Evolutionary conservation across 73 alveolate species (phyloP), one percentile per base, ranked within the genome.

Genomic region (Breviolum minutum): DNA sequence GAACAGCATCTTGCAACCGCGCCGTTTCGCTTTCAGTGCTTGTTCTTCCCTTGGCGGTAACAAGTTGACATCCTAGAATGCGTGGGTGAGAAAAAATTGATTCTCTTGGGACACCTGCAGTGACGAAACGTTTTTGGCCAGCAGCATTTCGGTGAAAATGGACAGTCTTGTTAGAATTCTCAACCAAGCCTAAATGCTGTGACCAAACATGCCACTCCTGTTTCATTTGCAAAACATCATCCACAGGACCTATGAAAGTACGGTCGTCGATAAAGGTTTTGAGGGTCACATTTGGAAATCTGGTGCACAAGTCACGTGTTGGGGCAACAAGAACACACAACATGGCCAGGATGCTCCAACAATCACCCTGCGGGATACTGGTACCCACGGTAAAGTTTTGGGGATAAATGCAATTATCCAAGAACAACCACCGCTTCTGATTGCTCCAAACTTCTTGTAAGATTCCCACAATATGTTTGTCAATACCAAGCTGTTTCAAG

Each of bases 261-360:
- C 83, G 22, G 68, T 87, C 95, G 29, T 87, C 95, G 66, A 66
- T 68, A 24, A 63, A 87, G 30, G 83, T 27, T 6, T 69, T 64
- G 12, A 30, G 87, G 9, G 66, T 32, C 22, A 79, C 64, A 5
- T 24, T 19, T 0, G 87, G 87, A 14, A 27, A 14, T 32, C 66
- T 26, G 26, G 30, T 7, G 27, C 13, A 24, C 3, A 79, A 22
- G 26, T 27, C 87, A 79, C 10, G 9, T 32, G 87, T 79, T 29
- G 87, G 29, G 14, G 87, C 66, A 7, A 27, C 66, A 7, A 79
- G 64, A 3, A 79, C 13, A 0, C 27, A 62, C 8, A 79, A 29
- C 87, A 79, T 27, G 5, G 66, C 87, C 29, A 30, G 13, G 29
- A 79, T 9, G 11, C 66, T 30, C 17, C 19, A 26, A 13, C 29